A percentile compares a stretch with the other conserved stretches of the same genome.
phyloP scores from a whole-genome alignment of 2,329 filamentous ascomycete genomes.

The Colletotrichum musae region DNA sequence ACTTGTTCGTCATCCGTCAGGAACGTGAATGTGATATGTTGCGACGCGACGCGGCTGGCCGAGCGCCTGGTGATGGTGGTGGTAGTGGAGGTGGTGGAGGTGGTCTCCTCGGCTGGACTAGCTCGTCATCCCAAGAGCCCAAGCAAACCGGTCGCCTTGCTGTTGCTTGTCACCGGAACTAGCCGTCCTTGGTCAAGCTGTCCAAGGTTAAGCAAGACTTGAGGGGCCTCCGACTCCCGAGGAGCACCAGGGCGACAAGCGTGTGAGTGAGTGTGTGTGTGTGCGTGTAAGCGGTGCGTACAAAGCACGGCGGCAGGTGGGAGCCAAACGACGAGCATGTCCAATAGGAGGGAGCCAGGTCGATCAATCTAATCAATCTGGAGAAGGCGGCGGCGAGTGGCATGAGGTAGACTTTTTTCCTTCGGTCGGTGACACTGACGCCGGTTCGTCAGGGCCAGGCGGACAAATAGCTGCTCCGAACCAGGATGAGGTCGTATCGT shows the following conservation, averaged over 20 bases:
- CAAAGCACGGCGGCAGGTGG: background rate
- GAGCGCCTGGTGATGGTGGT: background rate
- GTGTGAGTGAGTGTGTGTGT: background rate
- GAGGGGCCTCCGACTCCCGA: background rate
- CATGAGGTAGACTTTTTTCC: constrained; percentile 32
- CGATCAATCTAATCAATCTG: constrained; percentile 41
- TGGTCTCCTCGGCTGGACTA: no score
- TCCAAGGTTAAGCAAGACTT: background rate
- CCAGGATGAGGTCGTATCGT: constrained; percentile 31
- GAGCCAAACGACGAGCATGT: constrained; percentile 5
- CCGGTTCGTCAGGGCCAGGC: constrained; percentile 15
- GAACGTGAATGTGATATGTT: constrained; percentile 22
- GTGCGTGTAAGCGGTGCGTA: background rate
- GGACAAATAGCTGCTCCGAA: constrained; percentile 37
- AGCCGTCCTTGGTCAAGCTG: constrained; percentile 20
- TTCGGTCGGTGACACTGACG: constrained; percentile 24
- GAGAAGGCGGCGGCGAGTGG: constrained; percentile 29
- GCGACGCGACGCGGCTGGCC: constrained; percentile 26
- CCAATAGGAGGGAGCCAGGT: constrained; percentile 20
- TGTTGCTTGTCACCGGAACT: constrained; percentile 26
- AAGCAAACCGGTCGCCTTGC: background rate
- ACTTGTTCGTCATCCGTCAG: constrained; percentile 7
- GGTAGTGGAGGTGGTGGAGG: no score
- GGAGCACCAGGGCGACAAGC: constrained; percentile 4
- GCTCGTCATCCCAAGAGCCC: no score